These are phyloP conservation scores for Draba incana DNA, from an alignment of 345 rosid species.

Conservation along the genomic window DNA sequence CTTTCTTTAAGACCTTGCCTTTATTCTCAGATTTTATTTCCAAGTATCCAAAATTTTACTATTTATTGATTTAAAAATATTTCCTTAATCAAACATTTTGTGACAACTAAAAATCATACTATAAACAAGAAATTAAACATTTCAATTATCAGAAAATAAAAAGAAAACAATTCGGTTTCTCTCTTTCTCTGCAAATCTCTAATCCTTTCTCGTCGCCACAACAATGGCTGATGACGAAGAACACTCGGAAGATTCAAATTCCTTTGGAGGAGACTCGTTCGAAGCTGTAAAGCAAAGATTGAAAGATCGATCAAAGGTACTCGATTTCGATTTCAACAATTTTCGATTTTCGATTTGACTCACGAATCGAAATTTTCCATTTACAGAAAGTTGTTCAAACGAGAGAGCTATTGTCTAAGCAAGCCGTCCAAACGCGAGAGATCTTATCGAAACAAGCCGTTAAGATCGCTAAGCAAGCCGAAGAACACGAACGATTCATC, in stretches of 20 bases:
- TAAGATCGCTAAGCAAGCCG: slow-evolving; percentile 94
- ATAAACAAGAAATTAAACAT: no score
- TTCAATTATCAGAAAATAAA: neutral
- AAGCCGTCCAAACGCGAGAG: slow-evolving; percentile 78
- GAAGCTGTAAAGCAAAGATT: slow-evolving; percentile 49
- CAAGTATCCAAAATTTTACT: no score
- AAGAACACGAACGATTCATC: slow-evolving; percentile 84
- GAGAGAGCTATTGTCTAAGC: slow-evolving; percentile 79
- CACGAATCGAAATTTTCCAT: neutral
- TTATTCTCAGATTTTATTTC: no score
- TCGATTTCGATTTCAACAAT: slow-evolving; percentile 13
- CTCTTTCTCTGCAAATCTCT: slow-evolving; percentile 22
- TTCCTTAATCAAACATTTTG: no score
- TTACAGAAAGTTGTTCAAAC: slow-evolving; percentile 71
- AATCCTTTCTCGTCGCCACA: neutral
- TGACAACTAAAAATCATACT: no score
- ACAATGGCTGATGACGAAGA: slow-evolving; percentile 59
- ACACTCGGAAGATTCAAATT: slow-evolving; percentile 44
- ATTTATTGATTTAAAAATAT: no score
- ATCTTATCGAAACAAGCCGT: slow-evolving; percentile 85
- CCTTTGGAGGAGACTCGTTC: slow-evolving; percentile 46
- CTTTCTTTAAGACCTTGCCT: no score
- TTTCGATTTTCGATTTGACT: slow-evolving; percentile 17
- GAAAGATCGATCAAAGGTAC: slow-evolving; percentile 73
- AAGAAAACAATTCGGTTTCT: neutral